Evolutionary conservation across 495 filamentous ascomycete genomes (phyloP), one percentile per base, ranked within the genome.

Genomic region (Talaromyces liani): DNA sequence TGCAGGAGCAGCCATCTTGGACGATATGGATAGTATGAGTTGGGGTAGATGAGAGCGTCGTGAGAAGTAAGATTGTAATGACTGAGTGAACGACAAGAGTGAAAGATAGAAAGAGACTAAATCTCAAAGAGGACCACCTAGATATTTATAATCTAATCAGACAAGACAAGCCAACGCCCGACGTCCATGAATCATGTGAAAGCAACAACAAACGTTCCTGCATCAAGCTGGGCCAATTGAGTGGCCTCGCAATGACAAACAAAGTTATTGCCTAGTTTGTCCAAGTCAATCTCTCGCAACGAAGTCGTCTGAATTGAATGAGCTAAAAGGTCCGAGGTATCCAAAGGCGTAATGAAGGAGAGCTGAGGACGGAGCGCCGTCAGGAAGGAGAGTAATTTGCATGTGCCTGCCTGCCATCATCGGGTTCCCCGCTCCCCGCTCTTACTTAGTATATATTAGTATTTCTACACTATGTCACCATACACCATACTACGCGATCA

Each of bases 1-100:
- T 63, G 83, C 73, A 47, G 93, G 93, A 61, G 92, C 90, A 66
- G 93, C 92, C 93, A 97, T 97, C 65, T 25, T 24, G 29, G 33
- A 58, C n/a, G 31, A 58, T 36, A 6, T 31, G 7, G 33, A 58
- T 20, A 6, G 27, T 18, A 24, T 20, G 20, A 31, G 25, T 36
- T 20, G 34, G 20, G 27, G 18, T 1, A 9, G 4, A 7, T 24
- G 5, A 10, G 51, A 6, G 18, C 10, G 20, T 24, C 18, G 51
- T 12, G 22, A 54, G 22, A 47, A 6, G 7, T 18, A 16, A 47
- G 41, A 14, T 39, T 2, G 22, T 24, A 24, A 14, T 3, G 2
- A 39, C 4, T 27, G 3, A 36, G 8, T 12, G 27, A 34, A 36
- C 10, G 33, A 36, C 9, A 36, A 36, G 14, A 41, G 36, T 14